Percentiles rank a stretch among this genome's conserved stretches.
These are phyloP conservation scores for Penicillium sp. DNA, from an alignment of 2,329 filamentous ascomycete species.

Conservation along the genomic window DNA sequence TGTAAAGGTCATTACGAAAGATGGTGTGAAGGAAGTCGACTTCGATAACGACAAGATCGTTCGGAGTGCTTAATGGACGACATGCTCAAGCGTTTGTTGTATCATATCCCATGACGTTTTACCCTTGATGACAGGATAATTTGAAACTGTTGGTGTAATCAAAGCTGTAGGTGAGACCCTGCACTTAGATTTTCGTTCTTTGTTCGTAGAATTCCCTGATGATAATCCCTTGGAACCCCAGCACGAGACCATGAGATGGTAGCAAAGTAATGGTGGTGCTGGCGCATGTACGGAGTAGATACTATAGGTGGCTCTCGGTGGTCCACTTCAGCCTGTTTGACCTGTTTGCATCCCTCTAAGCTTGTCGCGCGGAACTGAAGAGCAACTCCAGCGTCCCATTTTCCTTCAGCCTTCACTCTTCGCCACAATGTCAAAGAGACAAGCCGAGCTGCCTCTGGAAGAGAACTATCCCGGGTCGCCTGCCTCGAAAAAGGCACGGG, in stretches of 20 bases:
- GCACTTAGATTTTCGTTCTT: not conserved
- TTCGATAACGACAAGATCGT: slow-evolving; percentile 78
- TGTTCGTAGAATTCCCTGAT: not conserved
- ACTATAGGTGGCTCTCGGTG: not conserved
- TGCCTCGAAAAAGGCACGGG: slow-evolving; percentile 52
- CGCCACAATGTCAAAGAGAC: slow-evolving; percentile 54
- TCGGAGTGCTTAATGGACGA: slow-evolving; percentile 51
- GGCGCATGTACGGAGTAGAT: not conserved
- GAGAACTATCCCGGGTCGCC: slow-evolving; percentile 47
- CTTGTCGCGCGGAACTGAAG: slow-evolving; percentile 28
- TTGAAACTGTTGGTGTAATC: slow-evolving; percentile 29
- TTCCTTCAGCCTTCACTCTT: slow-evolving; percentile 15
- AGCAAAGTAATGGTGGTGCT: not conserved
- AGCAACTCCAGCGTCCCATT: slow-evolving; percentile 23
- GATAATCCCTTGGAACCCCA: not conserved
- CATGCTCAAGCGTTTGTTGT: slow-evolving; percentile 37
- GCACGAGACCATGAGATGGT: not conserved
- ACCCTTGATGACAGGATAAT: slow-evolving; percentile 40
- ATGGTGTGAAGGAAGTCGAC: slow-evolving; percentile 83
- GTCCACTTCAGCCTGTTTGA: slow-evolving; percentile 25
- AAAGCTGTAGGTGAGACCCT: not conserved
- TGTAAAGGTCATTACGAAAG: slow-evolving; percentile 94
- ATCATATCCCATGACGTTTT: slow-evolving; percentile 39
- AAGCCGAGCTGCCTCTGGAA: slow-evolving; percentile 53
- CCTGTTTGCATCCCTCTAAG: slow-evolving; percentile 31